Base-by-base conservation (phyloP, 2,329 filamentous ascomycete species). In the Trichoderma simmonsii region DNA sequence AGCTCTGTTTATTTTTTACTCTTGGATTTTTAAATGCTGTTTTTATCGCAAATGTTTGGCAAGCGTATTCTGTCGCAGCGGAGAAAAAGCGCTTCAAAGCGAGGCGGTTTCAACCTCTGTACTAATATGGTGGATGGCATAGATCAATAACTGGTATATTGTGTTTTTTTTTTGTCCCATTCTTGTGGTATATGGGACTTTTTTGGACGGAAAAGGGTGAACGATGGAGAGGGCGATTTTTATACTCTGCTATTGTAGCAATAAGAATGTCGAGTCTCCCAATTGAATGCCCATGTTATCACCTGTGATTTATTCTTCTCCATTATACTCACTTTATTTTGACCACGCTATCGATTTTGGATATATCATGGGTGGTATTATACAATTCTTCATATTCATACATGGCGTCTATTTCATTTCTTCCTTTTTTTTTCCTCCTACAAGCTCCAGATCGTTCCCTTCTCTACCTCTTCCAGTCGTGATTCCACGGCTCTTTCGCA, bases 401-500 rank as follows among this genome's bases (percentile, higher is more conserved):
- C 62, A 72, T 57, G 32, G 59, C 26, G 43, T 48, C 70, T 65
- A 70, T 60, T 30, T 67, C 67, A 14, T 65, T 48, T 61, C 39
- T 36, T 39, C 48, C 28, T 48, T 14, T 7, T 62, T 62, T 26
- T 15, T 15, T 6, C 21, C 21, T 28, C 21, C 9, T 26, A 4
- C 21, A 26, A 21, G 4, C 24, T 21, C 26, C 48, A n/a, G 12
- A 8, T 34, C 0, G 21, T 34, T 18, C 57, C 77, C 77, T 78
- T 85, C 82, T 77, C 77, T 79, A 85, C 82, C 91, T 88, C 85
- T 90, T 97, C 96, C 96, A 99, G 14, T 85, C 91, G 83, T 97
- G 91, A 84, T 98, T 96, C 94, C 95, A 99, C n/a, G 93, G 89
- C 76, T 91, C 89, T 78, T 86, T 87, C 0, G 86, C 85, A 7